A percentile compares a stretch with the other conserved stretches of the same genome.
These are phyloP conservation scores for Pythium rishiriense DNA, from an alignment of 352 stramenopile species.

Conservation along the genomic window DNA sequence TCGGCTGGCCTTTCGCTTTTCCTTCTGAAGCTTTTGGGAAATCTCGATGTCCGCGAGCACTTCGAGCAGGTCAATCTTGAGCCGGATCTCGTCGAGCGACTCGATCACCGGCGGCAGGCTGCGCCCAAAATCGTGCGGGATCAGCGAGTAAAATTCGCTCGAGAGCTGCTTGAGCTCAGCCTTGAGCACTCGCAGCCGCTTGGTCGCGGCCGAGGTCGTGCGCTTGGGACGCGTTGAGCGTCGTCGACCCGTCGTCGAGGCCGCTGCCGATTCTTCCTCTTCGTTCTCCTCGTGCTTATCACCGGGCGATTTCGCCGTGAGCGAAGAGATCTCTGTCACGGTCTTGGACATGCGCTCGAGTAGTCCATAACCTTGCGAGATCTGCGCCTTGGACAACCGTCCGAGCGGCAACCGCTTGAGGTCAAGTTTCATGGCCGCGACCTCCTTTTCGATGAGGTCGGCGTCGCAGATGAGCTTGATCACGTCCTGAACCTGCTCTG, in stretches of 20 bases:
- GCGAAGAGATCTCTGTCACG: slow-evolving; percentile 40
- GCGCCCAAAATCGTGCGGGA: slow-evolving; percentile 70
- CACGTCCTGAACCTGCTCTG: slow-evolving; percentile 26
- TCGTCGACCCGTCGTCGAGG: slow-evolving; percentile 15
- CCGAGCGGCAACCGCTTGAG: slow-evolving; percentile 35
- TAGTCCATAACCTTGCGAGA: slow-evolving; percentile 58
- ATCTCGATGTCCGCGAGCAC: slow-evolving; percentile 64
- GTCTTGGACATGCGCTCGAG: slow-evolving; percentile 47
- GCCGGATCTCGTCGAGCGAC: slow-evolving; percentile 53
- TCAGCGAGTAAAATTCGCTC: slow-evolving; percentile 70
- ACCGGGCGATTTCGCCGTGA: slow-evolving; percentile 22
- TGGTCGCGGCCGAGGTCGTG: slow-evolving; percentile 20
- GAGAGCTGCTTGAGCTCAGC: slow-evolving; percentile 50
- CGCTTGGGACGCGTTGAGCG: slow-evolving; percentile 24
- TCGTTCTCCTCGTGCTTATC: background rate
- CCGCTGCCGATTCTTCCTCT: background rate
- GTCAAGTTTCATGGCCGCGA: slow-evolving; percentile 39
- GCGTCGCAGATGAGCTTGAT: slow-evolving; percentile 36
- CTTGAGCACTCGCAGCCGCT: slow-evolving; percentile 27
- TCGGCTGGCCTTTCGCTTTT: slow-evolving; percentile 28
- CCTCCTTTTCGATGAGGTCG: slow-evolving; percentile 34
- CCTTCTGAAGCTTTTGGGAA: slow-evolving; percentile 50
- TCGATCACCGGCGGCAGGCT: slow-evolving; percentile 49
- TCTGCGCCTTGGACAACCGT: slow-evolving; percentile 54
- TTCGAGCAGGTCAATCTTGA: slow-evolving; percentile 64